phyloP scores from a whole-genome alignment of 352 stramenopile species.

The Phytophthora pisi region DNA sequence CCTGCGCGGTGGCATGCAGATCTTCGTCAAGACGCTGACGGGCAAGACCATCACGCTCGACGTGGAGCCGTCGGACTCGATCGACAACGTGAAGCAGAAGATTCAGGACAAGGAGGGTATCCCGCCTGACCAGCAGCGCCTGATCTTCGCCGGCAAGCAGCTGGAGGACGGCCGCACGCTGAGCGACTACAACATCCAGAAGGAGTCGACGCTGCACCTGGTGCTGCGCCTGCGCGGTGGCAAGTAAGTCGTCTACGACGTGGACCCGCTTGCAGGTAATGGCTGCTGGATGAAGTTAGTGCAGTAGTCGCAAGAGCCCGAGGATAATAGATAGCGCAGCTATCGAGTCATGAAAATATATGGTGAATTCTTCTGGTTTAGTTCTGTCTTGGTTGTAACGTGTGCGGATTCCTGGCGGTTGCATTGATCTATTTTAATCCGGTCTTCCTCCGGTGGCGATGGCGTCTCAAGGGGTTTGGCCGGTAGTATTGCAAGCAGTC shows the following conservation, averaged over 20 bases:
- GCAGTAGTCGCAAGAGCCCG: slow-evolving; percentile 12
- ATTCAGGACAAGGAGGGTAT: slow-evolving; percentile 99
- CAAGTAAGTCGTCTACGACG: background rate
- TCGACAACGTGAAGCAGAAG: slow-evolving; percentile 99
- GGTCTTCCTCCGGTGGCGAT: too few species aligned
- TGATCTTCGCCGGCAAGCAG: slow-evolving; percentile 99
- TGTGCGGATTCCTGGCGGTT: too few species aligned
- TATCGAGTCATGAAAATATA: slow-evolving; percentile 24
- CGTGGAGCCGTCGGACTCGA: too few species aligned
- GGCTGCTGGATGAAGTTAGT: slow-evolving; percentile 13
- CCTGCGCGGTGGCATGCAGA: slow-evolving; percentile 21
- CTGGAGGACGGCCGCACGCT: slow-evolving; percentile 96
- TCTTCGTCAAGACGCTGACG: slow-evolving; percentile 12
- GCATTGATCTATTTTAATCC: too few species aligned
- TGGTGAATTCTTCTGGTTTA: slow-evolving; percentile 4
- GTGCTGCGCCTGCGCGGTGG: slow-evolving; percentile 27
- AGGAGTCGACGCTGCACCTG: slow-evolving; percentile 29
- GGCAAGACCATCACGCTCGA: background rate
- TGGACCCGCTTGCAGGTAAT: background rate
- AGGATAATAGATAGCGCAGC: background rate
- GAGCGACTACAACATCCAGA: slow-evolving; percentile 20
- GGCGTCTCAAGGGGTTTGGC: too few species aligned
- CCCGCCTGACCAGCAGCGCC: slow-evolving; percentile 99
- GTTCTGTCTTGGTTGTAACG: too few species aligned
- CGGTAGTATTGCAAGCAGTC: too few species aligned